phyloP scores from a whole-genome alignment of 345 rosid species.

The Microthlaspi erraticum region DNA sequence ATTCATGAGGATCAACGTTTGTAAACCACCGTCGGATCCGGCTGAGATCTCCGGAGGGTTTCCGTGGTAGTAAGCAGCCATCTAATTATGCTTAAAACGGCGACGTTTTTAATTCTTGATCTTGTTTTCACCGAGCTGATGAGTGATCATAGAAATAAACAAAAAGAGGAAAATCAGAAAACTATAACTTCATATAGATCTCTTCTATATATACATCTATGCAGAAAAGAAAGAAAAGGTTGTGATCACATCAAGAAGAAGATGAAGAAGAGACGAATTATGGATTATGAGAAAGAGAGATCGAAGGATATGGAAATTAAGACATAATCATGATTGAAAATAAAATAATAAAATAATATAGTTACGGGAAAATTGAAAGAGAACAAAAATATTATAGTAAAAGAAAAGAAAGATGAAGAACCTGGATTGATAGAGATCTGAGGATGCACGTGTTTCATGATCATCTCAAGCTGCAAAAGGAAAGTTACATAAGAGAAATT shows the following conservation, averaged over 20 bases:
- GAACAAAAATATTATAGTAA: slow-evolving; percentile 29
- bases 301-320: slow-evolving; percentile 40
- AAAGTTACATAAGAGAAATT: slow-evolving; percentile 46
- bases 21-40: slow-evolving; percentile 76
- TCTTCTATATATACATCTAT: slow-evolving; percentile 2
- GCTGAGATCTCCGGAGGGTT: slow-evolving; percentile 78
- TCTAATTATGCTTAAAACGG: slow-evolving; percentile 35
- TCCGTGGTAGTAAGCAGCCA: slow-evolving; percentile 88
- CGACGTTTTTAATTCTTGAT: slow-evolving; percentile 25
- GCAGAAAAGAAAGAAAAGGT: slow-evolving; percentile 17
- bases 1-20: slow-evolving; percentile 96
- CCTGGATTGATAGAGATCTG: slow-evolving; percentile 73
- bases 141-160: slow-evolving; percentile 21
- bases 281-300: slow-evolving; percentile 44
- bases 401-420: slow-evolving; percentile 53
- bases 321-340: slow-evolving; percentile 58
- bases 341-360: slow-evolving; percentile 45
- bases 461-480: slow-evolving; percentile 60
- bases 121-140: slow-evolving; percentile 39
- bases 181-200: slow-evolving; percentile 31
- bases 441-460: slow-evolving; percentile 80
- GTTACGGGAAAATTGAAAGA: slow-evolving; percentile 28
- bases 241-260: slow-evolving; percentile 40
- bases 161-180: neutral
- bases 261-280: slow-evolving; percentile 35